Conservation (phyloP, 306 rosid species). For the Biancaea sappan region DNA sequence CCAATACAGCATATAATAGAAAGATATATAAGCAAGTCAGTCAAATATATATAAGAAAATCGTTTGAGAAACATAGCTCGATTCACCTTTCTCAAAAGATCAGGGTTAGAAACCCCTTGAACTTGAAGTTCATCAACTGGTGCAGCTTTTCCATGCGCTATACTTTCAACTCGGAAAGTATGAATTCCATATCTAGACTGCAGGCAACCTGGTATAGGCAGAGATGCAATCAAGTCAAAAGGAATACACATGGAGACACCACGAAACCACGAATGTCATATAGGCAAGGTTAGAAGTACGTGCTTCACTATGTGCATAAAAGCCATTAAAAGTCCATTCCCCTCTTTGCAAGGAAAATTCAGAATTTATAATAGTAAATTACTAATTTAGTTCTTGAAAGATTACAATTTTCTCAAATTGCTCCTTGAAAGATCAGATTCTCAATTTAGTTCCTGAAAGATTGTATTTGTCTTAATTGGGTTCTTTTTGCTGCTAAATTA, state of each 20-base stretch:
- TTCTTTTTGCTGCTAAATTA: too few species aligned
- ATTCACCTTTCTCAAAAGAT: conserved; percentile 72
- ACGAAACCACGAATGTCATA: neutral
- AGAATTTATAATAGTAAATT: neutral
- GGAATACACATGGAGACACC: neutral
- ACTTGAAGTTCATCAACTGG: conserved; percentile 83
- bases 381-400: too few species aligned
- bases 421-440: too few species aligned
- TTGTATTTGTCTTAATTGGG: too few species aligned
- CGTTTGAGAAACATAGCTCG: conserved; percentile 12
- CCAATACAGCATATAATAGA: neutral
- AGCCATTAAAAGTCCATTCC: conserved; percentile 18
- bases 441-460: too few species aligned
- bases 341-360: neutral
- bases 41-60: conserved; percentile 12
- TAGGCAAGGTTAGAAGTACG: conserved; percentile 17
- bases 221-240: neutral
- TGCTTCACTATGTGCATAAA: conserved; percentile 10
- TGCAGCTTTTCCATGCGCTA: conserved; percentile 80
- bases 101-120: conserved; percentile 86
- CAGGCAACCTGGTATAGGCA: conserved; percentile 69
- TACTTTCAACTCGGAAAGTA: conserved; percentile 86
- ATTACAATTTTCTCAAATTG: too few species aligned
- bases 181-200: conserved; percentile 83
- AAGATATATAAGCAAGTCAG: neutral